Conservation (phyloP, 2,329 filamentous ascomycete species). For the Curvularia spicifera region DNA sequence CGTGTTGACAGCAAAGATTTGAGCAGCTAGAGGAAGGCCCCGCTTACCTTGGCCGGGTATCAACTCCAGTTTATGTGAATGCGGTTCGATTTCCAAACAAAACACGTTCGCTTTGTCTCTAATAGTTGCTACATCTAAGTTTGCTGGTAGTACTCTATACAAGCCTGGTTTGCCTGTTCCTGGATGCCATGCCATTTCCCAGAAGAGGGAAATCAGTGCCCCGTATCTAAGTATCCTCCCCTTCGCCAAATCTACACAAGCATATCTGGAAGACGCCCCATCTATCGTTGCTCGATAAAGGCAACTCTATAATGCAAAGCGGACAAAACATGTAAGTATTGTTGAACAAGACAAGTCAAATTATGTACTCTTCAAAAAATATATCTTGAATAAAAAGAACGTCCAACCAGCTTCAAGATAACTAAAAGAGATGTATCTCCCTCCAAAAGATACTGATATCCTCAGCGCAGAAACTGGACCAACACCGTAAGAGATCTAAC, state of each 20-base stretch:
- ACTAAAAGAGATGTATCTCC: conserved; percentile 3
- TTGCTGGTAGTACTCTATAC: too few species aligned
- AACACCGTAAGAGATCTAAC: conserved; percentile 8
- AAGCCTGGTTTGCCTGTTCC: too few species aligned
- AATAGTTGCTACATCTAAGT: too few species aligned
- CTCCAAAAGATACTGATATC: neutral
- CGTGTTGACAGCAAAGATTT: too few species aligned
- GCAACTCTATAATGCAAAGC: neutral
- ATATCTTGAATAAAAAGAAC: conserved; percentile 3
- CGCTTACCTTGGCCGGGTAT: too few species aligned
- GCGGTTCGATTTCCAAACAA: too few species aligned
- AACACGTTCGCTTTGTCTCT: too few species aligned
- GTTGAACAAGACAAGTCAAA: neutral
- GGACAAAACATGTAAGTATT: neutral
- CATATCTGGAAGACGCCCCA: neutral
- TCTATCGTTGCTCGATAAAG: neutral
- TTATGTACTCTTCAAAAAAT: conserved; percentile 3
- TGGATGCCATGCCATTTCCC: too few species aligned
- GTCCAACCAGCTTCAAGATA: conserved; percentile 1
- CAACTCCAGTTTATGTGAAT: too few species aligned
- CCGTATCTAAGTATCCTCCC: too few species aligned
- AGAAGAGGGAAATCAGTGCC: too few species aligned
- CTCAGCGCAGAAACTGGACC: conserved; percentile 4
- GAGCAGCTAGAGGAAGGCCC: too few species aligned
- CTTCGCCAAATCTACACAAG: neutral